A percentile compares a stretch with the other conserved stretches of the same genome.
Evolutionary conservation across 192 early-diverging fungal species (phyloP).

Genomic region (Lunasporangiospora selenospora): DNA sequence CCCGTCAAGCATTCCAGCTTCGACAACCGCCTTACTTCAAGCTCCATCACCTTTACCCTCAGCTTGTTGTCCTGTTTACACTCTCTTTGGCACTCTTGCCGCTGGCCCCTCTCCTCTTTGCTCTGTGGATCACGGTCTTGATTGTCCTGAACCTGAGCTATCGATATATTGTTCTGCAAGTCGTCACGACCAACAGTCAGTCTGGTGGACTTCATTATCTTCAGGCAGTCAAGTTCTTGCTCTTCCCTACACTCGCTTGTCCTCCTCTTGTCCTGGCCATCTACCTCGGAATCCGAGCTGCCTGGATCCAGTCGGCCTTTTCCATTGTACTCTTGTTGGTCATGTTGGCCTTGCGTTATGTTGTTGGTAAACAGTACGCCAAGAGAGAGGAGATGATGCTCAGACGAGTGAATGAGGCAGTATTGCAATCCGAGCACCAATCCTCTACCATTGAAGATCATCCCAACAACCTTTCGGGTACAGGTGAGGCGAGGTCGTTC

Average conservation of each 20-base stretch:
- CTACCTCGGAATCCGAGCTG: constrained; percentile 5
- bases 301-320: constrained; percentile 14
- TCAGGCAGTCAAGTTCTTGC: constrained; percentile 13
- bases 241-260: constrained; percentile 15
- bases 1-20: constrained; percentile 25
- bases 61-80: constrained; percentile 14
- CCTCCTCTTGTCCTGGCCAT: constrained; percentile 6
- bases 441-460: too few species aligned
- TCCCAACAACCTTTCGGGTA: too few species aligned
- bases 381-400: constrained; percentile 34
- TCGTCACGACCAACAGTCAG: constrained; percentile 29
- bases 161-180: constrained; percentile 19
- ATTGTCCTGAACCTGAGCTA: constrained; percentile 12
- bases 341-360: background rate
- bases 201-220: constrained; percentile 24
- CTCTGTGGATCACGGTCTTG: constrained; percentile 18
- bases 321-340: background rate
- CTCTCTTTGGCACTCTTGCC: constrained; percentile 14
- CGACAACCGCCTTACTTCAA: constrained; percentile 25
- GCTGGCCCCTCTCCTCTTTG: constrained; percentile 12
- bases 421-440: too few species aligned
- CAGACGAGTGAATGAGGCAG: constrained; percentile 1
- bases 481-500: too few species aligned
- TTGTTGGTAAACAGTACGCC: constrained; percentile 6
- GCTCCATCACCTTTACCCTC: constrained; percentile 27